Conservation (phyloP, 2,329 filamentous ascomycete genomes). For the Rhytidhysteron rufulum region DNA sequence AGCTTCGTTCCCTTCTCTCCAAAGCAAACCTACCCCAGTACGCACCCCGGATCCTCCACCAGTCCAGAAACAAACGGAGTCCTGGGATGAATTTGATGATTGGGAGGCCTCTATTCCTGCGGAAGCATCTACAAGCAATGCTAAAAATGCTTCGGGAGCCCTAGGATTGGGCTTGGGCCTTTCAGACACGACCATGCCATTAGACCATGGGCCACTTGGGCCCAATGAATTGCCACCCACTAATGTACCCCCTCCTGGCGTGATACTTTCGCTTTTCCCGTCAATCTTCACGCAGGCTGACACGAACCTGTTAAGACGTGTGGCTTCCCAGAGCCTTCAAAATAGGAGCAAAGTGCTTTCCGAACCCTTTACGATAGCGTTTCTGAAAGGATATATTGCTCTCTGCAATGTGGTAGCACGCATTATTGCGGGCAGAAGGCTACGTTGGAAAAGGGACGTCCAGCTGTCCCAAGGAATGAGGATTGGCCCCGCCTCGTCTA, state of each 20-base stretch:
- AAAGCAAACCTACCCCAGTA: conserved; percentile 1
- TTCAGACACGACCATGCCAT: neutral
- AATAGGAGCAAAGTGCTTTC: conserved; percentile 62
- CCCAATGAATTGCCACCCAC: conserved; percentile 58
- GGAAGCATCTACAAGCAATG: neutral
- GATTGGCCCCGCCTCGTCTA: conserved; percentile 70
- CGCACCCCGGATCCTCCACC: conserved; percentile 3
- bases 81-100: conserved; percentile 47
- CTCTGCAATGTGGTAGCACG: conserved; percentile 68
- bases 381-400: conserved; percentile 61
- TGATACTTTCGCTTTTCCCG: conserved; percentile 74
- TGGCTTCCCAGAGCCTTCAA: conserved; percentile 55
- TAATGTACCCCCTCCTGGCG: conserved; percentile 83
- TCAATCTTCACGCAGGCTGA: conserved; percentile 65
- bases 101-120: conserved; percentile 33
- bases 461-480: conserved; percentile 83
- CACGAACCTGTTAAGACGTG: conserved; percentile 61
- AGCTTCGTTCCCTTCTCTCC: too few relatives aligned
- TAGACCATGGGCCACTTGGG: conserved; percentile 11
- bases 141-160: too few relatives aligned
- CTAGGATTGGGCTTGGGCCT: conserved; percentile 20
- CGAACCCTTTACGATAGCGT: conserved; percentile 58
- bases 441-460: conserved; percentile 87
- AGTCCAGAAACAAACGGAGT: conserved; percentile 23
- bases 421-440: conserved; percentile 77